These are phyloP conservation scores for Microsporum canis DNA, from an alignment of 2,329 filamentous ascomycete species.

Conservation along the genomic window DNA sequence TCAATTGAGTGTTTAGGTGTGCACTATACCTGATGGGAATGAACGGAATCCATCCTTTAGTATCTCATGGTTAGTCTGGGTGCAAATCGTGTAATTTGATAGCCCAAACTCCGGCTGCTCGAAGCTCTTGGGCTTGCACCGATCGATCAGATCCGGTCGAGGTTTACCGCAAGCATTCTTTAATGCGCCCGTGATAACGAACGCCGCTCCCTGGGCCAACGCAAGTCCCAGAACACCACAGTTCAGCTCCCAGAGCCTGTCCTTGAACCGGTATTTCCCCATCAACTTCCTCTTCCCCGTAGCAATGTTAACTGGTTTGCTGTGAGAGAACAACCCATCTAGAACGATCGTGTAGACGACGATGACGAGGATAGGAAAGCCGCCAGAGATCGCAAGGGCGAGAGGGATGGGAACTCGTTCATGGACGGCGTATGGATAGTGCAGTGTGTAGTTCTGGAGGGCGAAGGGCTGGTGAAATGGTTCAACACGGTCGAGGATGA, in stretches of 20 bases:
- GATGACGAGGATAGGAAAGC: slow-evolving; percentile 42
- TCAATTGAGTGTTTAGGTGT: background rate
- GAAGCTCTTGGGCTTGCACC: slow-evolving; percentile 32
- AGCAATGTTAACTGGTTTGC: slow-evolving; percentile 28
- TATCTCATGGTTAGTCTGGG: slow-evolving; percentile 38
- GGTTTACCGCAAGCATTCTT: slow-evolving; percentile 52
- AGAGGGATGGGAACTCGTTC: slow-evolving; percentile 44
- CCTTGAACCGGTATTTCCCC: slow-evolving; percentile 42
- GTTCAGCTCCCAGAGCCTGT: slow-evolving; percentile 52
- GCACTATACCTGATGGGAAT: slow-evolving; percentile 42
- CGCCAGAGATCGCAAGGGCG: slow-evolving; percentile 40
- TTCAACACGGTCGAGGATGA: slow-evolving; percentile 42
- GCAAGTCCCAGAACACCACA: slow-evolving; percentile 48
- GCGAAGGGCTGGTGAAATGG: slow-evolving; percentile 50
- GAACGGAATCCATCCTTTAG: slow-evolving; percentile 50
- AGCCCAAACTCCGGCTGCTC: slow-evolving; percentile 33
- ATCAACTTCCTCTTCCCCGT: slow-evolving; percentile 29
- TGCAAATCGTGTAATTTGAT: slow-evolving; percentile 42
- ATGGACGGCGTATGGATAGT: slow-evolving; percentile 46
- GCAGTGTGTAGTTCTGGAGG: slow-evolving; percentile 44
- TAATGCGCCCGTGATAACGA: slow-evolving; percentile 46
- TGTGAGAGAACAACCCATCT: slow-evolving; percentile 48
- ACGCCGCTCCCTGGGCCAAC: slow-evolving; percentile 43
- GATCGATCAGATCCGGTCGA: slow-evolving; percentile 47
- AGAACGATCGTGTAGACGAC: slow-evolving; percentile 46